Percentiles rank a stretch among this genome's conserved stretches.
phyloP scores from a whole-genome alignment of 495 filamentous ascomycete species.

The Penicillium tannophilum region DNA sequence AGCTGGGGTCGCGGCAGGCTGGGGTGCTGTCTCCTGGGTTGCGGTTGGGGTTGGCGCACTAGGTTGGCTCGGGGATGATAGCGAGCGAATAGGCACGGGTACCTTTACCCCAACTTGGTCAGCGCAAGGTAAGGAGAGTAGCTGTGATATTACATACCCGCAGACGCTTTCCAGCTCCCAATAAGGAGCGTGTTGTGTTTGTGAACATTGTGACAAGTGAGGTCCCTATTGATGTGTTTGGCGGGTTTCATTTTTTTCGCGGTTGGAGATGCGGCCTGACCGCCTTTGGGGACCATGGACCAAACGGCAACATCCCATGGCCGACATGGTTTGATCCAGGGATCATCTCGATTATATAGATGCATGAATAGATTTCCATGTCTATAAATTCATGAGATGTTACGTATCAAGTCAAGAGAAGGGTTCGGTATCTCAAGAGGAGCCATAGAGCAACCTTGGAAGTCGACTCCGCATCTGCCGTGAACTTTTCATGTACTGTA shows the following conservation, averaged over 20 bases:
- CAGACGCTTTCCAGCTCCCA: constrained; percentile 24
- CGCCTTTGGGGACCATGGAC: constrained; percentile 17
- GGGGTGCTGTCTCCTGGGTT: constrained; percentile 19
- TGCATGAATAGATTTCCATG: background rate
- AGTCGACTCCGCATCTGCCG: no score
- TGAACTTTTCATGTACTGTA: no score
- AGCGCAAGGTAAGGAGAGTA: background rate
- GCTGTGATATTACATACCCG: constrained; percentile 17
- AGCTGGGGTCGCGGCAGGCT: constrained; percentile 5
- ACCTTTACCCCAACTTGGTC: constrained; percentile 17
- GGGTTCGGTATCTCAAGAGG: no score
- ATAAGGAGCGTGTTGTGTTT: constrained; percentile 28
- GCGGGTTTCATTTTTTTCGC: constrained; percentile 24
- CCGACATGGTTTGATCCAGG: constrained; percentile 5
- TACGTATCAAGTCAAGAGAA: no score
- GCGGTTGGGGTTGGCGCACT: constrained; percentile 17
- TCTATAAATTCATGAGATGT: background rate
- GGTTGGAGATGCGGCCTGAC: constrained; percentile 14
- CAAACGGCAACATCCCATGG: background rate
- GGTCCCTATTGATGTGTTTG: constrained; percentile 7
- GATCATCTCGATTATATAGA: background rate
- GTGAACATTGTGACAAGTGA: constrained; percentile 27
- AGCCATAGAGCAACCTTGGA: no score
- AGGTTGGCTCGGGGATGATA: constrained; percentile 28
- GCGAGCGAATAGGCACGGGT: constrained; percentile 27